Conservation (phyloP, 179 eudicot species). For the Silene noctiflora region DNA sequence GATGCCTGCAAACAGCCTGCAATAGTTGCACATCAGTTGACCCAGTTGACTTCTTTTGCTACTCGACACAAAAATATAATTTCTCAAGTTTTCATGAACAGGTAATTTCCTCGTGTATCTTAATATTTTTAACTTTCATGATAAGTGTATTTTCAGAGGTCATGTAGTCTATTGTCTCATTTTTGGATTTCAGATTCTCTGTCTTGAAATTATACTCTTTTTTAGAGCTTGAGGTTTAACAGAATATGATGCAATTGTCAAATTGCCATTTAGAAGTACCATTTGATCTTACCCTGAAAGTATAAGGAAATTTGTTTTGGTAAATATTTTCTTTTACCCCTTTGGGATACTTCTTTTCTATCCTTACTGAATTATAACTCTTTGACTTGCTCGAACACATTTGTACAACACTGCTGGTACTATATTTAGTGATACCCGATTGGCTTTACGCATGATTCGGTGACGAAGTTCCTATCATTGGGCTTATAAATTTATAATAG, state of each 20-base stretch:
- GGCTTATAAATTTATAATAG: not conserved
- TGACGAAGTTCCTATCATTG: not conserved
- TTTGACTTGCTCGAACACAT: not conserved
- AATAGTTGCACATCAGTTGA: slow-evolving; percentile 56
- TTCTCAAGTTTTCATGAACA: slow-evolving; percentile 54
- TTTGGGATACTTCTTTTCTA: not conserved
- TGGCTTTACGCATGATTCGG: too few species aligned
- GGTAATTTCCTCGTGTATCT: slow-evolving; percentile 37
- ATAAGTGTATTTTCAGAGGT: not conserved
- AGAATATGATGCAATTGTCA: not conserved
- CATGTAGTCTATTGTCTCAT: not conserved
- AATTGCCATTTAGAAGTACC: not conserved
- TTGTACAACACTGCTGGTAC: not conserved
- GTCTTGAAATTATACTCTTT: not conserved
- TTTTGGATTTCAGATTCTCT: not conserved
- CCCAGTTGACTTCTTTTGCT: slow-evolving; percentile 53
- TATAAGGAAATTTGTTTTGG: not conserved
- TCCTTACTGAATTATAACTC: not conserved
- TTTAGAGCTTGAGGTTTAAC: not conserved
- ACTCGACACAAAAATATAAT: slow-evolving; percentile 41
- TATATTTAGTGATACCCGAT: not conserved
- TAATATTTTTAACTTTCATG: not conserved
- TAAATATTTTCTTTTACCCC: not conserved
- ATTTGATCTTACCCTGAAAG: not conserved
- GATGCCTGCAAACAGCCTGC: slow-evolving; percentile 87